A percentile compares a stretch with the other conserved stretches of the same genome.
These are phyloP conservation scores for Diplodia mutila DNA, from an alignment of 2,329 filamentous ascomycete species.

Conservation along the genomic window DNA sequence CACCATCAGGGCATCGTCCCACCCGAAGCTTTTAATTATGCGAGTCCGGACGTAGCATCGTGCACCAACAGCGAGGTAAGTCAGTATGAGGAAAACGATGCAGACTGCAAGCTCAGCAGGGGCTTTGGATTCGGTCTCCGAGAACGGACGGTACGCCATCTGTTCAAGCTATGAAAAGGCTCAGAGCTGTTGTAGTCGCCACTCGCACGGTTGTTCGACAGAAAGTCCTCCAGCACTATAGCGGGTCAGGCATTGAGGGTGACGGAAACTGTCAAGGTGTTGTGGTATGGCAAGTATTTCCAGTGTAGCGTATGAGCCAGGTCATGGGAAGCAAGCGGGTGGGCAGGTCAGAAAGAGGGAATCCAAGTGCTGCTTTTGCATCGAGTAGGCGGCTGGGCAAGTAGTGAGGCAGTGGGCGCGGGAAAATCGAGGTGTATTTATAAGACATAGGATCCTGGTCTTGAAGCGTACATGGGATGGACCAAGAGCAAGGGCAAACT, in stretches of 20 bases:
- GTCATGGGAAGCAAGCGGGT: not conserved
- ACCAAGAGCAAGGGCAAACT: not conserved
- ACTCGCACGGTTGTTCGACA: not conserved
- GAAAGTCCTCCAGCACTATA: not conserved
- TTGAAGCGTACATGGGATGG: not conserved
- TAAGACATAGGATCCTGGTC: constrained; percentile 3
- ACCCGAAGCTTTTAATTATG: constrained; percentile 47
- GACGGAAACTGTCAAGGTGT: not conserved
- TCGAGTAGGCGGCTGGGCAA: not conserved
- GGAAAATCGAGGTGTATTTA: not conserved
- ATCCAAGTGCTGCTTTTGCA: not conserved
- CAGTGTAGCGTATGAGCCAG: not conserved
- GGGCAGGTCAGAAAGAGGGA: not conserved
- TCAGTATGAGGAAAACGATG: constrained; percentile 41
- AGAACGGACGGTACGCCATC: constrained; percentile 18
- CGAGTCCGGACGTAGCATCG: constrained; percentile 46
- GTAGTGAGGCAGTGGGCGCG: not conserved
- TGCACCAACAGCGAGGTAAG: constrained; percentile 45
- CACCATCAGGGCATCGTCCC: constrained; percentile 50
- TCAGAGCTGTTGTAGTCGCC: not conserved
- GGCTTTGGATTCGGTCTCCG: constrained; percentile 31
- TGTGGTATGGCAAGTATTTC: not conserved
- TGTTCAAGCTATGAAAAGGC: not conserved
- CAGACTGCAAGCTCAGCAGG: constrained; percentile 33
- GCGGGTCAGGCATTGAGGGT: not conserved